phyloP scores from a whole-genome alignment of 2,329 filamentous ascomycete genomes.

The Calonectria multiphialidica region DNA sequence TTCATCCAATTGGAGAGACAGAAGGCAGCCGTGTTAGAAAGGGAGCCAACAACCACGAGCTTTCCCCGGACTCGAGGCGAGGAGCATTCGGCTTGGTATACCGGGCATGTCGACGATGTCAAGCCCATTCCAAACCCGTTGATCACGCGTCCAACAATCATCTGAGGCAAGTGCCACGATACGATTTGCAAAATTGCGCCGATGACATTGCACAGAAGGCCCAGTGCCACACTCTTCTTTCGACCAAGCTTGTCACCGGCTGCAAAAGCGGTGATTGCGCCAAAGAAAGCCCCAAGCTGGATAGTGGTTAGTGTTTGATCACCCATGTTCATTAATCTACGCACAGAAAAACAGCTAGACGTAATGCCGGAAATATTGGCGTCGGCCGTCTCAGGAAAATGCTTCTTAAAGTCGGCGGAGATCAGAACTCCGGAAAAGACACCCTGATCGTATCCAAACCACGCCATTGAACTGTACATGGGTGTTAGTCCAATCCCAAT shows the following conservation, averaged over 20 bases:
- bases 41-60: conserved; percentile 58
- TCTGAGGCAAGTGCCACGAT: conserved; percentile 52
- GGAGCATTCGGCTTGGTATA: conserved; percentile 49
- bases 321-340: conserved; percentile 16
- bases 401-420: conserved; percentile 52
- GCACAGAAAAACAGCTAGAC: conserved; percentile 57
- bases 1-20: conserved; percentile 62
- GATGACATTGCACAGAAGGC: conserved; percentile 47
- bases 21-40: conserved; percentile 56
- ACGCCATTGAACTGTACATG: conserved; percentile 42
- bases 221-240: conserved; percentile 46
- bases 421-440: conserved; percentile 58
- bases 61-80: conserved; percentile 54
- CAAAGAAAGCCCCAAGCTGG: conserved; percentile 49
- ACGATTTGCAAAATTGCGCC: conserved; percentile 50
- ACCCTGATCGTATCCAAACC: conserved; percentile 53
- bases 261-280: conserved; percentile 45
- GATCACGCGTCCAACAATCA: conserved; percentile 55
- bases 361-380: conserved; percentile 58
- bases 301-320: neutral
- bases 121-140: conserved; percentile 55
- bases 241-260: conserved; percentile 50
- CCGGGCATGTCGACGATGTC: conserved; percentile 50
- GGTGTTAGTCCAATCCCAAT: neutral
- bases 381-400: conserved; percentile 52